These are phyloP conservation scores for Malus fusca DNA, from an alignment of 306 rosid species.

Conservation along the genomic window DNA sequence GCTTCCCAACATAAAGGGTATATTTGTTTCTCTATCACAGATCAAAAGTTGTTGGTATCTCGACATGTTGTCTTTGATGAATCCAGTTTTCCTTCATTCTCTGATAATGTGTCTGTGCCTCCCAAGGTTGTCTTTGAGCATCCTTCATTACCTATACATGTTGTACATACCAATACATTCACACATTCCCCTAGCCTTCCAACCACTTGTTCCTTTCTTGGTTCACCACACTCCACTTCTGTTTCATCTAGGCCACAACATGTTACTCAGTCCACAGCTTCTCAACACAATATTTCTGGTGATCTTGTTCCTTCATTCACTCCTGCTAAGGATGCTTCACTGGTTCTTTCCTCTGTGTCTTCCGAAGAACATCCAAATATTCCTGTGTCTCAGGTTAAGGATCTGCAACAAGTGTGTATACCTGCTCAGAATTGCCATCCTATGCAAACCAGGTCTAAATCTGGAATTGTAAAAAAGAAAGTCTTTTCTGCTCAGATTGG, in stretches of 20 bases:
- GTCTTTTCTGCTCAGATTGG: too few species aligned
- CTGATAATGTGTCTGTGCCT: accelerated
- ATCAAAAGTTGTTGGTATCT: too few species aligned
- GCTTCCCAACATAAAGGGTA: not conserved
- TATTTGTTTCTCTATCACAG: too few species aligned
- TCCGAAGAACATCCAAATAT: too few species aligned
- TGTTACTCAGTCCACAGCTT: too few species aligned
- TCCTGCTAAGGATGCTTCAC: accelerated
- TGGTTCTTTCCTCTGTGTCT: accelerated
- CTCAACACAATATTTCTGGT: accelerated
- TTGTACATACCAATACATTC: too few species aligned
- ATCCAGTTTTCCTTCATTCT: not conserved
- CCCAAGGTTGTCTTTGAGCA: accelerated
- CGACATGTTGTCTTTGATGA: not conserved
- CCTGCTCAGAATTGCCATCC: accelerated
- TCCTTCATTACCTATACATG: too few species aligned
- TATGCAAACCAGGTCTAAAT: not conserved
- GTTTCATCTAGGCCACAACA: accelerated
- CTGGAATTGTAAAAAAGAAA: not conserved
- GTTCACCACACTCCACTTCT: too few species aligned
- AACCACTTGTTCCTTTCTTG: too few species aligned
- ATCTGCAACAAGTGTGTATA: not conserved
- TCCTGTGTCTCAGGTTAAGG: accelerated
- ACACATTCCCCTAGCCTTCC: too few species aligned
- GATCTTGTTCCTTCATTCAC: too few species aligned